Conservation (phyloP, 306 rosid species). For the Fragaria ananassa region DNA sequence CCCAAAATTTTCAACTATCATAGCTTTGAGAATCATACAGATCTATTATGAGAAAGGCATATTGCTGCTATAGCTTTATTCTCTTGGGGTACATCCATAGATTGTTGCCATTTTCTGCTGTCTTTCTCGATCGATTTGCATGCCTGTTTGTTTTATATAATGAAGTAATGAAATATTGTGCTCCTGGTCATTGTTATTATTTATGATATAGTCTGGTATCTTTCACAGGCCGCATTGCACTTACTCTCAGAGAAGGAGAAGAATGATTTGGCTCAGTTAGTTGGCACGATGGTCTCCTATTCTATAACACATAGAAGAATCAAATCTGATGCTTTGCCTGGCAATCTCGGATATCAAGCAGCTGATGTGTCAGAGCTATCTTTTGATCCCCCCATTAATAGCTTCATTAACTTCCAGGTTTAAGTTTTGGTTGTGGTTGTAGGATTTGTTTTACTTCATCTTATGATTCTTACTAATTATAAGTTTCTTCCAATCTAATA, state of each 20-base stretch:
- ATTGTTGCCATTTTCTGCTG: conserved; percentile 4
- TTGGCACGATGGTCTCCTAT: conserved; percentile 78
- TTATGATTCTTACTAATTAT: conserved; percentile 16
- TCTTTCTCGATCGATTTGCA: background rate
- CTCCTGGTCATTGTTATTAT: conserved; percentile 18
- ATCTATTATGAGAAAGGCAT: background rate
- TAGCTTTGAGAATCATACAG: background rate
- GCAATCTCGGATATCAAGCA: conserved; percentile 44
- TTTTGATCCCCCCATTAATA: conserved; percentile 68
- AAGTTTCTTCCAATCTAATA: conserved; percentile 35
- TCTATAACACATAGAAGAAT: conserved; percentile 58
- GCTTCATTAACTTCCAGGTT: conserved; percentile 75
- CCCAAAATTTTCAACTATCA: background rate
- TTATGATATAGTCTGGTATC: conserved; percentile 31
- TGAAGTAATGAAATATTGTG: conserved; percentile 1
- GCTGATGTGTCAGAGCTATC: conserved; percentile 49
- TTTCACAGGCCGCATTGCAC: conserved; percentile 66
- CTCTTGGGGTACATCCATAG: background rate
- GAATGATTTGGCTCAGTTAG: conserved; percentile 62
- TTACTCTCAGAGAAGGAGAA: conserved; percentile 76
- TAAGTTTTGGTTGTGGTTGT: conserved; percentile 29
- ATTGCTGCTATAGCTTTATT: background rate
- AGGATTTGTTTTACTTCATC: conserved; percentile 15
- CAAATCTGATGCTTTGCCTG: conserved; percentile 44
- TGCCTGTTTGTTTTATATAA: background rate